phyloP scores from a whole-genome alignment of 2,329 filamentous ascomycete genomes.

The Beauveria sp. region DNA sequence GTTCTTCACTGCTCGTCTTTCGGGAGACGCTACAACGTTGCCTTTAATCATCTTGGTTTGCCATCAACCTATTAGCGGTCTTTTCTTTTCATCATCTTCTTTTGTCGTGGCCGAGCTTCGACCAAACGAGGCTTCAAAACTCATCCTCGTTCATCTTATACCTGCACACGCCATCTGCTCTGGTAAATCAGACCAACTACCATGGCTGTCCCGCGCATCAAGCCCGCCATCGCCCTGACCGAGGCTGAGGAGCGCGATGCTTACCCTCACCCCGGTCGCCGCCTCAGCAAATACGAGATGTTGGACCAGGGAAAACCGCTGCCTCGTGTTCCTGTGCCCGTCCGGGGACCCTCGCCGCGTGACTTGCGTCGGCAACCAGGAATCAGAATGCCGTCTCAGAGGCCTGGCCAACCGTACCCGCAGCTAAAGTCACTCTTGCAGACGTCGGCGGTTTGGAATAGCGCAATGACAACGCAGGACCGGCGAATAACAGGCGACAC shows the following conservation, averaged over 20 bases:
- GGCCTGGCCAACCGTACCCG: background rate
- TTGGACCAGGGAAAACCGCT: background rate
- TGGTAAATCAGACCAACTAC: background rate
- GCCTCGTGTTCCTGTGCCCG: background rate
- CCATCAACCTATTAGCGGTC: background rate
- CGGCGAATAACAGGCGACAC: background rate
- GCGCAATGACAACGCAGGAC: background rate
- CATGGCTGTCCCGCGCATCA: slow-evolving; percentile 4
- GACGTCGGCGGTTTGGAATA: background rate
- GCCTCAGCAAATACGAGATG: slow-evolving; percentile 5
- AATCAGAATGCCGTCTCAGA: background rate
- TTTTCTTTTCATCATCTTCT: background rate
- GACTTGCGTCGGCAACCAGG: background rate
- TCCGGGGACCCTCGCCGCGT: background rate
- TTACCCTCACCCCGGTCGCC: slow-evolving; percentile 9
- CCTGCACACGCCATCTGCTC: background rate
- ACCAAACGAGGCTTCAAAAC: no score
- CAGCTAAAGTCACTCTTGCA: background rate
- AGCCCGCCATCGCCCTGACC: slow-evolving; percentile 6
- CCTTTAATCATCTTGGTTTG: background rate
- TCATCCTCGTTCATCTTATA: background rate
- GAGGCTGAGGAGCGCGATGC: slow-evolving; percentile 7
- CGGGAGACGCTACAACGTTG: background rate
- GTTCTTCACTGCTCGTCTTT: background rate
- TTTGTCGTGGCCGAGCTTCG: no score